phyloP scores from a whole-genome alignment of 768 basidiomycete genomes.

The Candolleomyces aberdarensis region DNA sequence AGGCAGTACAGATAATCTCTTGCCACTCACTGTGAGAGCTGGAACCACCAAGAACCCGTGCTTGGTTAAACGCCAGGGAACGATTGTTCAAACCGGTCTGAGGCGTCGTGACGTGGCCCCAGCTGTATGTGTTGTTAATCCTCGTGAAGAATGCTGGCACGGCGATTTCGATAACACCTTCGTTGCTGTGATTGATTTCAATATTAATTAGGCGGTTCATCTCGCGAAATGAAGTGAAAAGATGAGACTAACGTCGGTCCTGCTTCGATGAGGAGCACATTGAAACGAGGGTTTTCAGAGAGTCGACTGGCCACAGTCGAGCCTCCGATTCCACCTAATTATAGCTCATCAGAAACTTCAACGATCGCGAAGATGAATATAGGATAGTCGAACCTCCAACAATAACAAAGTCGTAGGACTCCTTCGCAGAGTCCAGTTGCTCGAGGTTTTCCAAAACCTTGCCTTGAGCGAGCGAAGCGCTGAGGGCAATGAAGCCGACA shows the following conservation, averaged over 20 bases:
- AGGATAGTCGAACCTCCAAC: neutral
- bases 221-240: neutral
- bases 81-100: neutral
- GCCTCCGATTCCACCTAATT: neutral
- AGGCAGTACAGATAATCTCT: neutral
- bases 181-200: neutral
- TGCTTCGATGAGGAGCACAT: conserved; percentile 12
- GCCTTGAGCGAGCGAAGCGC: neutral
- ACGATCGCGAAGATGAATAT: neutral
- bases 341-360: neutral
- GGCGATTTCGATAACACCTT: neutral
- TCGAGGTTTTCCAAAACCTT: neutral
- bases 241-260: conserved; percentile 12
- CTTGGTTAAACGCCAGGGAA: neutral
- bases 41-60: neutral
- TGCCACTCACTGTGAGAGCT: neutral
- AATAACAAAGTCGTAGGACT: conserved; percentile 6
- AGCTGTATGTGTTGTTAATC: neutral
- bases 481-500: neutral
- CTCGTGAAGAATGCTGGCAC: neutral
- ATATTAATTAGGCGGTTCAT: neutral
- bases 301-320: conserved; percentile 9
- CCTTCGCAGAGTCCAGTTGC: neutral
- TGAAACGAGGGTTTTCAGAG: conserved; percentile 4
- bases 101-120: neutral